Conservation (phyloP, 805 yeast genomes). For the Metschnikowia kofuensis region DNA sequence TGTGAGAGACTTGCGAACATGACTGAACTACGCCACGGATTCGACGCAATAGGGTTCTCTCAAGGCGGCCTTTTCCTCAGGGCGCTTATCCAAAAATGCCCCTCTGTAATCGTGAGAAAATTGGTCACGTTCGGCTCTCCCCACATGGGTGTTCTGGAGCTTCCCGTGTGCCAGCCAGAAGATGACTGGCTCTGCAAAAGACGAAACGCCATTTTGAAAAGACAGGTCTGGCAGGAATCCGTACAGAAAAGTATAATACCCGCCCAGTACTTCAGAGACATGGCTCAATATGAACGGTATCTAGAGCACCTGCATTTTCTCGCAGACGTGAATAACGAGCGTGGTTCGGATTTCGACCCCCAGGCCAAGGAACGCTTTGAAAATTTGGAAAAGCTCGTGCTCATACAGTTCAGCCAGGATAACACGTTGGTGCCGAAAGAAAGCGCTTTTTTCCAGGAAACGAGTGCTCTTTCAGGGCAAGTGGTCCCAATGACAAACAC, state of each 20-base stretch:
- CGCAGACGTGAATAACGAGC: conserved; percentile 68
- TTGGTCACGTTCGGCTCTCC: conserved; percentile 80
- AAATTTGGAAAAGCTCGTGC: conserved; percentile 49
- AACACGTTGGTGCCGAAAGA: conserved; percentile 71
- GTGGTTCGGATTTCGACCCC: conserved; percentile 24
- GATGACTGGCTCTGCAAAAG: conserved; percentile 58
- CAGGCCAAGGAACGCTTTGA: conserved; percentile 45
- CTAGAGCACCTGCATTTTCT: conserved; percentile 55
- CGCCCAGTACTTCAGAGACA: conserved; percentile 76
- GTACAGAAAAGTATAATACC: conserved; percentile 60
- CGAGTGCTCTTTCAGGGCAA: conserved; percentile 40
- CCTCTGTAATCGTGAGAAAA: conserved; percentile 36
- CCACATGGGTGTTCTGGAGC: conserved; percentile 69
- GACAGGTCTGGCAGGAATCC: conserved; percentile 56
- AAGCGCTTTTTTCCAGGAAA: conserved; percentile 64
- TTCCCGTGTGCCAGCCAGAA: conserved; percentile 53
- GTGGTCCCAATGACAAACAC: conserved; percentile 48
- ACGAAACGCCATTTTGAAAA: conserved; percentile 52
- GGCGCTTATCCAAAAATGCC: conserved; percentile 61
- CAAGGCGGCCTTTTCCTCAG: conserved; percentile 85
- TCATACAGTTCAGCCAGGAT: conserved; percentile 60
- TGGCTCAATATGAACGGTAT: conserved; percentile 50
- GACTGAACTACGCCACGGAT: conserved; percentile 50
- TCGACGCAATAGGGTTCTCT: conserved; percentile 74
- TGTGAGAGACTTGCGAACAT: conserved; percentile 51